Percentiles rank a stretch among this genome's conserved stretches.
Evolutionary conservation across 176 grass and related monocot species (phyloP).

Genomic region (Metroxylon sagu): DNA sequence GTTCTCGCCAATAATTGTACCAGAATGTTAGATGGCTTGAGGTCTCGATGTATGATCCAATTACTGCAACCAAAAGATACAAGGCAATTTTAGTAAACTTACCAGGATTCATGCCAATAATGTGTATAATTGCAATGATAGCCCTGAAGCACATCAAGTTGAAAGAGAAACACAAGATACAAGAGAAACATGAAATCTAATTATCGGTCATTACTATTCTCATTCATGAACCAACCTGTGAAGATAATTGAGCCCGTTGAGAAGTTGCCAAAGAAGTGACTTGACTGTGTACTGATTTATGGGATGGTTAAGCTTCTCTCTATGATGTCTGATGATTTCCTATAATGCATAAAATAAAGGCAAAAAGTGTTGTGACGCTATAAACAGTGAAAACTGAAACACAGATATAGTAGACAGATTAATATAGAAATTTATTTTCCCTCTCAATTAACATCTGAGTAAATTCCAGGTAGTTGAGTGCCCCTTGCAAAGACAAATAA

Average conservation of each 20-base stretch:
- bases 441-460: no score
- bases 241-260: constrained; percentile 98
- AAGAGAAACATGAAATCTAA: neutral
- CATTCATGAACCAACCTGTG: constrained; percentile 53
- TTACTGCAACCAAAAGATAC: constrained; percentile 44
- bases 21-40: constrained; percentile 99
- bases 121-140: neutral
- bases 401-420: no score
- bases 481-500: no score
- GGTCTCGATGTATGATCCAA: constrained; percentile 97
- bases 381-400: no score
- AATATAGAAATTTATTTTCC: no score
- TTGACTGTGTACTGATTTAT: constrained; percentile 83
- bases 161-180: constrained; percentile 7
- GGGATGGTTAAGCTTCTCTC: constrained; percentile 67
- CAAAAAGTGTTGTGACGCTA: no score
- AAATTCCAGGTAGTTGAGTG: no score
- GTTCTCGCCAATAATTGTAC: constrained; percentile 14
- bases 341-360: constrained; percentile 13
- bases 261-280: constrained; percentile 96
- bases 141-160: neutral
- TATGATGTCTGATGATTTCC: constrained; percentile 97
- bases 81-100: no score
- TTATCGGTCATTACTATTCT: no score
- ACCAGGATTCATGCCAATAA: no score